Percentiles rank a stretch among this genome's conserved stretches.
These are phyloP conservation scores for Rauvolfia tetraphylla DNA, from an alignment of 257 asterid species.

Conservation along the genomic window DNA sequence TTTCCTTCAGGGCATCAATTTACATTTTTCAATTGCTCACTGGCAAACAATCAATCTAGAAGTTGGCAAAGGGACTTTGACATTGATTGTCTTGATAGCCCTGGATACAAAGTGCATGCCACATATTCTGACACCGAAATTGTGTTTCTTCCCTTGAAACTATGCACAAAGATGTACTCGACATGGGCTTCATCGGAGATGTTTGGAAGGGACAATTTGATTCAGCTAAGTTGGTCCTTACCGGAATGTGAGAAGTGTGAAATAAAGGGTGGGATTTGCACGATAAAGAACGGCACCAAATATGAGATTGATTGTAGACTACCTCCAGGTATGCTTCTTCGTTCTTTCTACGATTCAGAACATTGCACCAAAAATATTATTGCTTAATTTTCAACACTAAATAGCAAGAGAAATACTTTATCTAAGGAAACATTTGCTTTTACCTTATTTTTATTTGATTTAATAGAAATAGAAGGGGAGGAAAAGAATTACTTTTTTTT, in stretches of 20 bases:
- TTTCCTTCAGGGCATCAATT: neutral
- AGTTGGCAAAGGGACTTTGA: no score
- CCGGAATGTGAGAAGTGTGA: slow-evolving; percentile 1
- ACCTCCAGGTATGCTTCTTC: slow-evolving; percentile 6
- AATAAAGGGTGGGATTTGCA: slow-evolving; percentile 2
- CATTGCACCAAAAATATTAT: no score
- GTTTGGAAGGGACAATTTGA: neutral
- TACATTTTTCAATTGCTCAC: slow-evolving; percentile 11
- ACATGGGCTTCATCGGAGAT: neutral
- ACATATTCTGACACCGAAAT: rapidly evolving
- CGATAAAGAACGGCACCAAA: neutral
- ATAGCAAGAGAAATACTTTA: no score
- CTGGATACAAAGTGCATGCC: slow-evolving; percentile 10
- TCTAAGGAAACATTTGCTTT: no score
- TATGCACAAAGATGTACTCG: slow-evolving; percentile 19
- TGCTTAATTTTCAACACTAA: no score
- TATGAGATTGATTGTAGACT: neutral
- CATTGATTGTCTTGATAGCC: neutral
- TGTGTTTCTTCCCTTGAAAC: neutral
- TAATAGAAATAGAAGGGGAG: no score
- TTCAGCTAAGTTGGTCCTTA: slow-evolving; percentile 5
- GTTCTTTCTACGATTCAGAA: no score
- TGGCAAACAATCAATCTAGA: neutral
- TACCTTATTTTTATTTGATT: no score
- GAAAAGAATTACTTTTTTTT: no score